phyloP scores from a whole-genome alignment of 1,139 yeast species.

The Entelexis sorbosivorans region DNA sequence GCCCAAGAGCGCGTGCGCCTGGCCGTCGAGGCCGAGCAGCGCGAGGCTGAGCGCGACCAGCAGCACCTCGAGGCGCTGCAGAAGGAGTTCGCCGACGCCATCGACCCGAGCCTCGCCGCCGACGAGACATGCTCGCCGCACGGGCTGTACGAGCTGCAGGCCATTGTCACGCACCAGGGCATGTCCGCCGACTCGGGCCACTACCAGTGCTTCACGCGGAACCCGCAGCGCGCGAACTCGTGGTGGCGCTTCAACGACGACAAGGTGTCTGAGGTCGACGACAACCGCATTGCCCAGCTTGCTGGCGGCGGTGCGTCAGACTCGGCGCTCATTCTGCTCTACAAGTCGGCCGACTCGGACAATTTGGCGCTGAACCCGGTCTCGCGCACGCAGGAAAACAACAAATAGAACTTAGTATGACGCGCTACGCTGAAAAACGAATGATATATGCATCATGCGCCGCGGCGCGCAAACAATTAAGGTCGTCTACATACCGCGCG shows the following conservation, averaged over 20 bases:
- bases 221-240: slow-evolving; percentile 49
- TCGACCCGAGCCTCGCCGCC: slow-evolving; percentile 28
- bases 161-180: slow-evolving; percentile 88
- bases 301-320: slow-evolving; percentile 99
- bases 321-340: slow-evolving; percentile 77
- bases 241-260: slow-evolving; percentile 98
- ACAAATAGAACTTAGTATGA: background rate
- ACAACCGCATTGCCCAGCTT: slow-evolving; percentile 67
- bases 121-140: slow-evolving; percentile 71
- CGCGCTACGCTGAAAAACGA: too few relatives aligned
- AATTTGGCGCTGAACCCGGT: background rate
- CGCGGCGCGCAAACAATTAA: too few relatives aligned
- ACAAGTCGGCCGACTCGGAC: slow-evolving; percentile 46
- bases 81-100: slow-evolving; percentile 25
- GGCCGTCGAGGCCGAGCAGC: slow-evolving; percentile 60
- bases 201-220: slow-evolving; percentile 79
- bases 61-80: slow-evolving; percentile 33
- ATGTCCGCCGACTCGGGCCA: slow-evolving; percentile 96
- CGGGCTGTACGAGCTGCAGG: slow-evolving; percentile 70
- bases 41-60: slow-evolving; percentile 31
- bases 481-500: too few relatives aligned
- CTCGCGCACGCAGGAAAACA: background rate
- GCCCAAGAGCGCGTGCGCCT: slow-evolving; percentile 46
- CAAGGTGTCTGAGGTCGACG: slow-evolving; percentile 64
- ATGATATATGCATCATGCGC: too few relatives aligned